Evolutionary conservation across 805 yeast species (phyloP), one percentile per base, ranked within the genome.

Genomic region (Priceomyces melissophilus): DNA sequence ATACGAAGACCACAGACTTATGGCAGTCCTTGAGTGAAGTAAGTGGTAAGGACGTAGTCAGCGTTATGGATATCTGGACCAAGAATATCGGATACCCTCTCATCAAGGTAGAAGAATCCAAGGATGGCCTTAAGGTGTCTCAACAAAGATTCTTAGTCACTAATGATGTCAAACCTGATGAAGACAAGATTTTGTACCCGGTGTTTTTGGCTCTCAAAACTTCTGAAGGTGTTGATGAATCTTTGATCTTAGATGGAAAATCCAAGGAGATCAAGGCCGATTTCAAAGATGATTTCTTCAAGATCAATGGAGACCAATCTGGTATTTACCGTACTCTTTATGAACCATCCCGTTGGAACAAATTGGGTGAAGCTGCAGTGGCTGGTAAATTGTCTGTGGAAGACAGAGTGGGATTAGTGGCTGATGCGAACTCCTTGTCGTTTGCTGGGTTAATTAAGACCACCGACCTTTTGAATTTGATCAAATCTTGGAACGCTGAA

Each of bases 31-130:
- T 86, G 45, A 65, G 82, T 34, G 81, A 77, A 23, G 88, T 78
- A 23, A 75, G 84, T 40, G 90, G 90, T 17, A 71, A 83, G 53
- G 84, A 85, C 54, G 90, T 86, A 35, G 78, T 76, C 41, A 63
- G 67, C 43, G 84, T 82, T 31, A 86, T 86, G 93, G 79, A 80
- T 54, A 76, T 79, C 44, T 86, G 95, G 95, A 85, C 89, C 43
- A 79, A 79, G 53, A 78, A 82, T 55, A 77, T 84, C 44, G 95
- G 95, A 6, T 86, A 72, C 69, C 95, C 95, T 17, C 79, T 86
- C 11, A 67, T 87, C 37, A 65, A 76, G 27, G 90, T 85, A 30
- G 70, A 74, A 38, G 90, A 83, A 63, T 68, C 70, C 38, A 53
- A 49, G 11, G 70, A 70, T 15, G 67, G 71, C 37, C 62, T 84